Percentiles rank a stretch among this genome's conserved stretches.
Evolutionary conservation across 345 rosid genomes (phyloP).

Genomic region (Syzygium grande): DNA sequence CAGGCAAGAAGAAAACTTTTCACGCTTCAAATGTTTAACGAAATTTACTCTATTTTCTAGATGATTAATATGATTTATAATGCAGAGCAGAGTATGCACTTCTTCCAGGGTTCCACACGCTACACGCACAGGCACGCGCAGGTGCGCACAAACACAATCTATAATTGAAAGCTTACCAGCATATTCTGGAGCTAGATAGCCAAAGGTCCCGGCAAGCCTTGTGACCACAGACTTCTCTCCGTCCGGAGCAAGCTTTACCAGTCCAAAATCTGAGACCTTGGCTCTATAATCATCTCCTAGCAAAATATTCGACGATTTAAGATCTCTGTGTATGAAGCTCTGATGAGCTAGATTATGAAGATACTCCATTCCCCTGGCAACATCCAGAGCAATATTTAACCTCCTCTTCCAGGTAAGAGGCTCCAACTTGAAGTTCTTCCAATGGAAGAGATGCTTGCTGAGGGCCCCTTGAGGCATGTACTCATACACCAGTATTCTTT

Average conservation of each 20-base stretch:
- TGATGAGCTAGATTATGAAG: slow-evolving; percentile 65
- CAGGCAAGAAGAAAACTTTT: background rate
- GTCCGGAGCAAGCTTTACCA: slow-evolving; percentile 76
- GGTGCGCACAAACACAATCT: background rate
- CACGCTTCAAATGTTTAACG: background rate
- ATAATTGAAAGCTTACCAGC: slow-evolving; percentile 39
- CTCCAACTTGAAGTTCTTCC: slow-evolving; percentile 58
- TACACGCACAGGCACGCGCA: background rate
- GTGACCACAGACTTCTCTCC: slow-evolving; percentile 55
- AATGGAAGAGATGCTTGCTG: slow-evolving; percentile 66
- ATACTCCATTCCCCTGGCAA: slow-evolving; percentile 77
- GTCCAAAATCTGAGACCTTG: slow-evolving; percentile 73
- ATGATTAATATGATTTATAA: background rate
- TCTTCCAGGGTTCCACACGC: background rate
- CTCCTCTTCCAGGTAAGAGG: slow-evolving; percentile 71
- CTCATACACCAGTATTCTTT: slow-evolving; percentile 70
- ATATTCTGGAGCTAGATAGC: slow-evolving; percentile 84
- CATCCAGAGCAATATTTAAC: slow-evolving; percentile 62
- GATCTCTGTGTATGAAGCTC: slow-evolving; percentile 76
- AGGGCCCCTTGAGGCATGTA: slow-evolving; percentile 77
- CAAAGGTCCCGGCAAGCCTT: slow-evolving; percentile 75
- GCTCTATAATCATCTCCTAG: slow-evolving; percentile 69
- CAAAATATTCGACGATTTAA: slow-evolving; percentile 67
- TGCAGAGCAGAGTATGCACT: background rate
- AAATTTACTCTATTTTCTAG: background rate